These are phyloP conservation scores for Inonotus obliquus DNA, from an alignment of 1,284 basidiomycete species.

Conservation along the genomic window DNA sequence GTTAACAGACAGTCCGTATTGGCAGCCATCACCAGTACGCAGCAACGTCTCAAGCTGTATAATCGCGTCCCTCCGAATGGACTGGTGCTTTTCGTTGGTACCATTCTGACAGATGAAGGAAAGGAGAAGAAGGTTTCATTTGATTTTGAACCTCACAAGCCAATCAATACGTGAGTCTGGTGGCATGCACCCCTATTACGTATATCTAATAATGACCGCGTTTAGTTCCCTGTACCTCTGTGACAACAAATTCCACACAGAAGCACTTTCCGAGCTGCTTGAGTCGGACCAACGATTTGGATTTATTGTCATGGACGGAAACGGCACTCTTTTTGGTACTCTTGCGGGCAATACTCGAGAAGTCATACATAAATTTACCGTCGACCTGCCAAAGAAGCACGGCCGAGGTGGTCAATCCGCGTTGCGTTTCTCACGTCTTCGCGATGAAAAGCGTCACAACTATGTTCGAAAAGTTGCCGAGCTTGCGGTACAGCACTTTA, in stretches of 20 bases:
- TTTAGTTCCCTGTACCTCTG: constrained; percentile 92
- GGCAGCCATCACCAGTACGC: constrained; percentile 98
- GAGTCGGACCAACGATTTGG: constrained; percentile 98
- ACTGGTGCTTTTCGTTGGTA: constrained; percentile 95
- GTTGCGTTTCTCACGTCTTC: constrained; percentile 98
- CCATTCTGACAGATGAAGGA: constrained; percentile 96
- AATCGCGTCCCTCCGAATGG: constrained; percentile 95
- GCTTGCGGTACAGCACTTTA: constrained; percentile 95
- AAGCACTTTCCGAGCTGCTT: constrained; percentile 92
- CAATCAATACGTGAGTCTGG: constrained; percentile 88
- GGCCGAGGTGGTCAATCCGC: constrained; percentile 99
- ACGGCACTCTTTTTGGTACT: constrained; percentile 94
- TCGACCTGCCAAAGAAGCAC: constrained; percentile 99
- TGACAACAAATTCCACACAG: constrained; percentile 99
- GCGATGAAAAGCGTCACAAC: constrained; percentile 99
- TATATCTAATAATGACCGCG: neutral
- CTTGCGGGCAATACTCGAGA: constrained; percentile 97
- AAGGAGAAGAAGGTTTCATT: constrained; percentile 99
- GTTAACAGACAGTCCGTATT: constrained; percentile 98
- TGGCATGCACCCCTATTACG: neutral
- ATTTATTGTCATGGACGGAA: constrained; percentile 99
- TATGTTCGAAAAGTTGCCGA: constrained; percentile 99
- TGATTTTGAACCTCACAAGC: constrained; percentile 96
- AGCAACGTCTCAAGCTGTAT: constrained; percentile 96
- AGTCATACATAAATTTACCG: constrained; percentile 96